Evolutionary conservation across 331 rosid species (phyloP), one percentile per base, ranked within the genome.

Genomic region (Pyracantha coccinea): DNA sequence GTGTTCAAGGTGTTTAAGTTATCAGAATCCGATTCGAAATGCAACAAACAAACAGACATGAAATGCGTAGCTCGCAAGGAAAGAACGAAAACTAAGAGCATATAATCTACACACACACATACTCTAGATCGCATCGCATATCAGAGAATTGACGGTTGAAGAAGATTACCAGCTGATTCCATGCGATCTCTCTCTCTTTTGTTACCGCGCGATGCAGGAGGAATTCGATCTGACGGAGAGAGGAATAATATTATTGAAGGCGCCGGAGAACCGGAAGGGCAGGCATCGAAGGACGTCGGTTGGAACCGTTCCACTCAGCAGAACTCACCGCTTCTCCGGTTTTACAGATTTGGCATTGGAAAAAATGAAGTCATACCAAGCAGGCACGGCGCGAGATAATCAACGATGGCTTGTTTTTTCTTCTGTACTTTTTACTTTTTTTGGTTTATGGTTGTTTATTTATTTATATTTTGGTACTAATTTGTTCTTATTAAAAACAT

Each of bases 181-280:
- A 72, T 72, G 68, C 10, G 19, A 50, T 50, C 45, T 10, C 44
- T 28, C 19, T 19, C 73, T 67, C 33, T 24, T 44, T 24, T 15
- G 58, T 17, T 63, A 0, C 2, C 4, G 68, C 24, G 28, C 52
- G 69, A 33, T 28, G 31, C 11, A 5, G 33, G 2, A 23, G 45
- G 75, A 72, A 6, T 60, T 58, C 58, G 76, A 58, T 72, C 76
- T 23, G 71, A 38, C 25, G 31, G 71, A 38, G 55, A 66, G 54
- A 20, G 70, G 8, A 32, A 19, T n/a, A 50, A 33, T 66, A 16
- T 17, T 50, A 32, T 20, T 33, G 28, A 66, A n/a, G 27, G 69
- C 50, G 41, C 50, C 17, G 52, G 50, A 5, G 52, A 65, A n/a
- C 20, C 33, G 52, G 28, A 29, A 8, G 8, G 1, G 33, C 23